Conservation (phyloP, 768 basidiomycete genomes). For the Russula lepida region DNA sequence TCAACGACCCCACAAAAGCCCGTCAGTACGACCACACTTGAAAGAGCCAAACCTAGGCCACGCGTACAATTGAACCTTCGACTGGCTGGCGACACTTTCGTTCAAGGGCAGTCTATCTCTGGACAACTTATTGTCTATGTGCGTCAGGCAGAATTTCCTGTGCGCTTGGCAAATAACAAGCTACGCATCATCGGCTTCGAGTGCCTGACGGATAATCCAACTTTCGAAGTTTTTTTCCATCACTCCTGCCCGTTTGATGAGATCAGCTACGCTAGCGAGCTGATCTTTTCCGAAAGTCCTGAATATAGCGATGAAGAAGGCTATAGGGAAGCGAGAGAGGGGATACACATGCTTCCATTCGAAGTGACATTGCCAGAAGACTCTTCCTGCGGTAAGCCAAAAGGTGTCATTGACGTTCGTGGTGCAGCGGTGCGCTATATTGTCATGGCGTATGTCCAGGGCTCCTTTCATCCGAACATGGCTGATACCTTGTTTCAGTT, state of each 20-base stretch:
- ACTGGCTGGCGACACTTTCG: slow-evolving; percentile 64
- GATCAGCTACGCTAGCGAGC: slow-evolving; percentile 33
- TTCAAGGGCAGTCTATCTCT: slow-evolving; percentile 69
- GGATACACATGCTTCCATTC: slow-evolving; percentile 65
- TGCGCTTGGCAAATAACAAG: slow-evolving; percentile 67
- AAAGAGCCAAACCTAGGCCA: slow-evolving; percentile 64
- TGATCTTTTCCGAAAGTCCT: slow-evolving; percentile 30
- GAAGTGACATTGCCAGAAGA: slow-evolving; percentile 56
- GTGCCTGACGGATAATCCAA: slow-evolving; percentile 45
- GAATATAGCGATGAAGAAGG: slow-evolving; percentile 49
- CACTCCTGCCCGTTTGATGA: slow-evolving; percentile 47
- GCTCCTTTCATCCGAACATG: background rate
- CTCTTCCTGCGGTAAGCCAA: slow-evolving; percentile 41
- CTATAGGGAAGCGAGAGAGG: slow-evolving; percentile 53
- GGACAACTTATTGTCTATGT: slow-evolving; percentile 65
- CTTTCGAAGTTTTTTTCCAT: slow-evolving; percentile 79
- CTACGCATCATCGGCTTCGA: slow-evolving; percentile 82
- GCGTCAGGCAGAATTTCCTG: slow-evolving; percentile 46
- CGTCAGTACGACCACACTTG: slow-evolving; percentile 38
- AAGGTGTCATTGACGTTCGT: slow-evolving; percentile 48
- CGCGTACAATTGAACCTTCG: slow-evolving; percentile 77
- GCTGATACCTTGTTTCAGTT: slow-evolving; percentile 33
- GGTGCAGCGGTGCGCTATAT: slow-evolving; percentile 73
- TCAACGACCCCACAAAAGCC: background rate
- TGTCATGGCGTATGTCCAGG: slow-evolving; percentile 56